These are phyloP conservation scores for Trypanosoma avium DNA, from an alignment of 208 protist species.

Conservation along the genomic window DNA sequence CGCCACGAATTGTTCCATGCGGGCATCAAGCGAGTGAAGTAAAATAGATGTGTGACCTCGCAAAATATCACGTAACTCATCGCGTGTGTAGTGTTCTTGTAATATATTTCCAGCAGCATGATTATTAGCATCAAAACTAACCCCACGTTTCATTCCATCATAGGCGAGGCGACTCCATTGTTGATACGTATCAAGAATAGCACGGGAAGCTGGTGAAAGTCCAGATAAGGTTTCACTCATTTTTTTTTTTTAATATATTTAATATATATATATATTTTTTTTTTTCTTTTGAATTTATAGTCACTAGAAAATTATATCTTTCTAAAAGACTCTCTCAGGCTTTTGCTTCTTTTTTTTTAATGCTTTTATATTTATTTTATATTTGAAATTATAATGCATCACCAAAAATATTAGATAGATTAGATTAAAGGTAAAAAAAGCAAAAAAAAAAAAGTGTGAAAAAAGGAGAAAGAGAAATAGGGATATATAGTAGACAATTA, in stretches of 20 bases:
- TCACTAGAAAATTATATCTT: not conserved
- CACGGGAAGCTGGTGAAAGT: conserved; percentile 49
- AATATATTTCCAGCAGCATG: conserved; percentile 58
- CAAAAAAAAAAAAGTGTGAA: too few relatives aligned
- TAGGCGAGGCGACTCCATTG: conserved; percentile 64
- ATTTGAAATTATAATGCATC: too few relatives aligned
- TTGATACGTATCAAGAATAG: conserved; percentile 57
- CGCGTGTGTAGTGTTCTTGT: conserved; percentile 45
- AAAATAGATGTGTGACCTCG: conserved; percentile 55
- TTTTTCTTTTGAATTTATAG: not conserved
- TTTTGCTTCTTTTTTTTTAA: too few relatives aligned
- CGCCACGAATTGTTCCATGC: conserved; percentile 47
- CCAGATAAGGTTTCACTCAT: conserved; percentile 43
- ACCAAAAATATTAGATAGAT: too few relatives aligned
- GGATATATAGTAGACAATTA: too few relatives aligned
- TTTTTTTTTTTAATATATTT: too few relatives aligned
- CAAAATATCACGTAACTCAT: conserved; percentile 49
- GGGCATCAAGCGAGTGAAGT: conserved; percentile 50
- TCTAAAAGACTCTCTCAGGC: too few relatives aligned
- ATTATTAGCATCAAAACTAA: conserved; percentile 52
- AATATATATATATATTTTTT: too few relatives aligned
- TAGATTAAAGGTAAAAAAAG: too few relatives aligned
- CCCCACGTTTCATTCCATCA: conserved; percentile 64
- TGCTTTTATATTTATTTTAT: too few relatives aligned
- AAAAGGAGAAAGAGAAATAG: too few relatives aligned